Evolutionary conservation across 495 filamentous ascomycete species (phyloP).

Genomic region (Thermothielavioides terrestris): DNA sequence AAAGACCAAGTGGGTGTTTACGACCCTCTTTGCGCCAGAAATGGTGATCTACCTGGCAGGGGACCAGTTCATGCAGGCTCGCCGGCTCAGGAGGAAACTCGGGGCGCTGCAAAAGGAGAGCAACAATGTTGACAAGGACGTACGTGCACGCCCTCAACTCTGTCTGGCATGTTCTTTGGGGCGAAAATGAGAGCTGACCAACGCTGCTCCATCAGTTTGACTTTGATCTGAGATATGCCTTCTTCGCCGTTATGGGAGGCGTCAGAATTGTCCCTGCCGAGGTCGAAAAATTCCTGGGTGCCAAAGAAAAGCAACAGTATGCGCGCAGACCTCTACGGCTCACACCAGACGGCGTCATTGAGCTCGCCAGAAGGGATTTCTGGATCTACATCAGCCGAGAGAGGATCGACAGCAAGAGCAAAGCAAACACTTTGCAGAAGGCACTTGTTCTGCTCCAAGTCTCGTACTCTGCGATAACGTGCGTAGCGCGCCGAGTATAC

Average conservation of each 20-base stretch:
- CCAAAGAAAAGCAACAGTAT: too few relatives aligned
- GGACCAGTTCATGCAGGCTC: conserved; percentile 6
- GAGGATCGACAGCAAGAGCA: conserved; percentile 21
- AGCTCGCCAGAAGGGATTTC: too few relatives aligned
- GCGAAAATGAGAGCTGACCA: too few relatives aligned
- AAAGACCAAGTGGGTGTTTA: conserved; percentile 5
- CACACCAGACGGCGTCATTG: too few relatives aligned
- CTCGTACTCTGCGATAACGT: conserved; percentile 25
- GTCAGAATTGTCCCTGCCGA: conserved; percentile 3
- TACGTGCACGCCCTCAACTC: too few relatives aligned
- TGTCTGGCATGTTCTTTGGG: too few relatives aligned
- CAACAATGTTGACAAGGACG: background rate
- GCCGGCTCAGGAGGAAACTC: background rate
- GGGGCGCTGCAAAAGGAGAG: background rate
- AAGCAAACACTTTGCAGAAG: conserved; percentile 28
- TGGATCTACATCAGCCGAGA: too few relatives aligned
- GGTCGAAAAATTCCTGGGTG: too few relatives aligned
- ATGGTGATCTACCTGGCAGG: conserved; percentile 8
- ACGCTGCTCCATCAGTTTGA: background rate
- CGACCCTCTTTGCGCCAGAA: conserved; percentile 9
- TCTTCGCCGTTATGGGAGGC: conserved; percentile 13
- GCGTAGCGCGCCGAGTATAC: conserved; percentile 11
- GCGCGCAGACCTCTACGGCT: too few relatives aligned
- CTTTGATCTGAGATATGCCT: conserved; percentile 10
- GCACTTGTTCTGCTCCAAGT: conserved; percentile 25